Evolutionary conservation across 768 basidiomycete species (phyloP), one percentile per base, ranked within the genome.

Genomic region (Rhizopogon vesiculosus): DNA sequence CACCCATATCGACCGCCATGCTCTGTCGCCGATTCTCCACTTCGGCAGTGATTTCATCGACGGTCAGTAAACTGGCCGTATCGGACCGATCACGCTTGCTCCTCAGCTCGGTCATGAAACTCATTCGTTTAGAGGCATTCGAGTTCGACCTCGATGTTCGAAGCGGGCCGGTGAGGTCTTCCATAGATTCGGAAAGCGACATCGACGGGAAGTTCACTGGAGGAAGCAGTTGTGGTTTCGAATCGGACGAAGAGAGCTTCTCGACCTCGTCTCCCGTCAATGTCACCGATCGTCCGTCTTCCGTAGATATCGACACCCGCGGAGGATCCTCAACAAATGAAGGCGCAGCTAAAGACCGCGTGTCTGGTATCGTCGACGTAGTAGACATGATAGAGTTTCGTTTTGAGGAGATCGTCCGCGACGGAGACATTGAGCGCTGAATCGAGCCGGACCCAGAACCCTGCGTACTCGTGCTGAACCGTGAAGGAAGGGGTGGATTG

Each of bases 41-140:
- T 64, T 96, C 90, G 9, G 93, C 94, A 0, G 97, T 98, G 64
- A 99, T 97, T 72, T 99, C 93, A 65, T 99, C 96, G 22, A 99
- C 91, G 0, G 96, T 99, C 71, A 98, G 80, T 63, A 98, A 73
- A 61, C 91, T 93, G 4, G 91, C 92, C 7, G 93, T 92, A 64
- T 96, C 93, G 0, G 89, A 90, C 40, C 81, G 78, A 63, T 97
- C 93, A 19, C 89, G 84, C 67, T 85, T 90, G 68, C 84, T 89
- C 57, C 90, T 78, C 54, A 92, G 68, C 64, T 93, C 91, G 1
- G 86, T 88, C 75, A 90, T 87, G 67, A 84, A 87, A 65, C 91
- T 93, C 76, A 86, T 79, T 5, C 91, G 84, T 60, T 81, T 83
- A 42, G 76, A 81, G 15, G 68, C 73, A 35, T 69, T 73, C 39